Evolutionary conservation across 2,329 filamentous ascomycete genomes (phyloP).

Genomic region (Xylaria arbuscula): DNA sequence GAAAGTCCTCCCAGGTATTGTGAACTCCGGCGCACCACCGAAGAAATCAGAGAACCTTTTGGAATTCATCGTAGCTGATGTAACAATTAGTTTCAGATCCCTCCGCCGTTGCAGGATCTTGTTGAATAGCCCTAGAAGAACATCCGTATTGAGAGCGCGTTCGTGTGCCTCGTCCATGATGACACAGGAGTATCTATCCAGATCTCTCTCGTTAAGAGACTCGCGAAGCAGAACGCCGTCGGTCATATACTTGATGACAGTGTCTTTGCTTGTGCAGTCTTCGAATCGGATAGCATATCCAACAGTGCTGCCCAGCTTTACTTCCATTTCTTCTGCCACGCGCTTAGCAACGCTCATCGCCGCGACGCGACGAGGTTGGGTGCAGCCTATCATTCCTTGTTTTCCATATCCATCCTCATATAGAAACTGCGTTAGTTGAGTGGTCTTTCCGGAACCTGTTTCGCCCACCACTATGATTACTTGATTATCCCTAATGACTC

Average conservation of each 20-base stretch:
- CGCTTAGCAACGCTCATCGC: conserved; percentile 99
- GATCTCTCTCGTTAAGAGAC: conserved; percentile 88
- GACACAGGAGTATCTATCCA: conserved; percentile 96
- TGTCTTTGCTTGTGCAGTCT: conserved; percentile 96
- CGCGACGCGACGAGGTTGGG: conserved; percentile 93
- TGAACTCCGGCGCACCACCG: conserved; percentile 94
- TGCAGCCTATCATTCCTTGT: conserved; percentile 92
- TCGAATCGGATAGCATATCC: conserved; percentile 99
- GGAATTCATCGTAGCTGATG: conserved; percentile 98
- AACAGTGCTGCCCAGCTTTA: conserved; percentile 85
- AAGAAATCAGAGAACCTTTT: conserved; percentile 97
- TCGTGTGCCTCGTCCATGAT: conserved; percentile 99
- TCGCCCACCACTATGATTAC: conserved; percentile 97
- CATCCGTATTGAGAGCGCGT: conserved; percentile 94
- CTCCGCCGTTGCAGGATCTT: conserved; percentile 90
- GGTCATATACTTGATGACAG: conserved; percentile 98
- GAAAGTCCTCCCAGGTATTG: conserved; percentile 95
- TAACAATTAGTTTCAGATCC: conserved; percentile 96
- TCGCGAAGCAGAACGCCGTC: conserved; percentile 95
- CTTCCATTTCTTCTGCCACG: conserved; percentile 98
- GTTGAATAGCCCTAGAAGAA: conserved; percentile 96
- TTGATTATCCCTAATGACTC: conserved; percentile 95
- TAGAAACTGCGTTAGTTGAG: conserved; percentile 94
- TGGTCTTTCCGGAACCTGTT: conserved; percentile 97
- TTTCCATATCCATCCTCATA: conserved; percentile 94